Evolutionary conservation across 2,329 filamentous ascomycete species (phyloP), one percentile per base, ranked within the genome.

Genomic region (Fusarium haematococcum): DNA sequence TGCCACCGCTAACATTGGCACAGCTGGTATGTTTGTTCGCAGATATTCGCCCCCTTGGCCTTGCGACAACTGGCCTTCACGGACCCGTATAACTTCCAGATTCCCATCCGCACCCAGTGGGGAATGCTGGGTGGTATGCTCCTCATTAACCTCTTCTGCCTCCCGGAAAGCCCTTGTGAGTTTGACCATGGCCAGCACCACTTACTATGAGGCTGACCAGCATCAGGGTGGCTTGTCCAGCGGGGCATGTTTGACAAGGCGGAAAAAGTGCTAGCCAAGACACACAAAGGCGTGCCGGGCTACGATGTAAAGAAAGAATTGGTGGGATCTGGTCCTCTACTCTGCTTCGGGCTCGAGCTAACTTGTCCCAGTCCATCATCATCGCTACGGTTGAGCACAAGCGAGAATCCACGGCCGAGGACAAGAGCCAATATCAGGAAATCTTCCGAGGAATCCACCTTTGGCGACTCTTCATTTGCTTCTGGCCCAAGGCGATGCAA

Each of bases 11-110:
- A 14, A 78, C 95, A 94, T 8, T 84, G 89, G 88, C 61, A 81
- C 83, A 23, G 86, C 91, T 65, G 94, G 93, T 1, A 84, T 81
- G 32, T 97, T 50, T 30, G 41, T 10, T 61, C 63, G 10, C 63
- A 66, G 7, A 66, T 66, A 41, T 66, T 66, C 20, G 37, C 63
- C 16, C 63, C 63, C 1, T 62, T 66, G 41, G 63, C 63, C 33
- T 43, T 66, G 32, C 56, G 41, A 50, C 56, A 66, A 37, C 41
- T 66, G 39, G 35, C 37, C 63, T 50, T 20, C 63, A 54, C 18
- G 20, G 63, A 66, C 32, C 63, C 63, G 30, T 66, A 66, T 33
- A 66, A 66, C 56, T 66, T 60, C 16, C 61, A 48, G 37, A 54
- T 52, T 4, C 57, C 63, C 4, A 66, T 66, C 18, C 43, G 27